Evolutionary conservation across 805 yeast genomes (phyloP).

Genomic region (Hanseniaspora lindneri): DNA sequence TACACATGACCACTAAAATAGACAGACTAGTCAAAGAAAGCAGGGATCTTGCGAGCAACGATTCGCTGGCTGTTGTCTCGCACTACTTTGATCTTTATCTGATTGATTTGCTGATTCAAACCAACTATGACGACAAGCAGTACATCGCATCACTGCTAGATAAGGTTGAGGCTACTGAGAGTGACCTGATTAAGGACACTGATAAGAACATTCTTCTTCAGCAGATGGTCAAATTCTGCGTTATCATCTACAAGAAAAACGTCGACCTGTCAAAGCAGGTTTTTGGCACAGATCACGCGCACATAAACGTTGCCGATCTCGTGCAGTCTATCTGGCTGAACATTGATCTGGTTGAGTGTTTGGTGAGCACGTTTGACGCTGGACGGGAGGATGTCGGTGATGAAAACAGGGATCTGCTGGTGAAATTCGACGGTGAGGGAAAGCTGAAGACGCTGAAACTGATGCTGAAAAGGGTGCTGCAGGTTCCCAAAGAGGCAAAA

Average conservation of each 20-base stretch:
- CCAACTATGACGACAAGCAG: constrained; percentile 42
- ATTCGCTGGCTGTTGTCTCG: constrained; percentile 22
- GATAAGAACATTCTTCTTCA: background rate
- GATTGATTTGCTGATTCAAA: constrained; percentile 54
- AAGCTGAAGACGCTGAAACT: constrained; percentile 10
- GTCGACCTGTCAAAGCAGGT: constrained; percentile 32
- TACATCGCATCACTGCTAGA: constrained; percentile 56
- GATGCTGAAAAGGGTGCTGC: constrained; percentile 4
- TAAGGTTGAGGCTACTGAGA: constrained; percentile 50
- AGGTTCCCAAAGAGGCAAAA: background rate
- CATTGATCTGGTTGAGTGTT: constrained; percentile 6
- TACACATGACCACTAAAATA: background rate
- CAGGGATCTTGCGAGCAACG: background rate
- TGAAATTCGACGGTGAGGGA: background rate
- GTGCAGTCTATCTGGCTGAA: constrained; percentile 13
- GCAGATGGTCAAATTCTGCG: constrained; percentile 4
- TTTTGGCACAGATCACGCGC: constrained; percentile 30
- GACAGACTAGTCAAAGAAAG: constrained; percentile 10
- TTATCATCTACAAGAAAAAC: constrained; percentile 11
- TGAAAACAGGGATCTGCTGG: constrained; percentile 7
- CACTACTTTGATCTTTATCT: constrained; percentile 42
- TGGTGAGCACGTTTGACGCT: background rate
- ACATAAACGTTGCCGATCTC: background rate
- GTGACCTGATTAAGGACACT: background rate
- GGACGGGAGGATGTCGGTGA: background rate